phyloP scores from a whole-genome alignment of 345 rosid genomes.

The Ailanthus altissimus region DNA sequence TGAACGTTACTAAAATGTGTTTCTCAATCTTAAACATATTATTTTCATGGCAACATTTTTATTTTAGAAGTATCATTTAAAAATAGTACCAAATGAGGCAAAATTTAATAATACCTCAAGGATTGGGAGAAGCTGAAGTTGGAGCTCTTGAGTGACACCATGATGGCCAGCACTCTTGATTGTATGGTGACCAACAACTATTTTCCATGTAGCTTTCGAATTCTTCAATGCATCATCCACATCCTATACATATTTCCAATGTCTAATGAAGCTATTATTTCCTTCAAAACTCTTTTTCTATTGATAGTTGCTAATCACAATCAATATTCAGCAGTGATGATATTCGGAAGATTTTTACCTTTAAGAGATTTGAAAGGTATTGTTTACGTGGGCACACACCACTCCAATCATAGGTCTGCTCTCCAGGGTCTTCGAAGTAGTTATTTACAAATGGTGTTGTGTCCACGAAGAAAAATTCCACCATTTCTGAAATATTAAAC shows the following conservation, averaged over 20 bases:
- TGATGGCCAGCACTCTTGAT: slow-evolving; percentile 71
- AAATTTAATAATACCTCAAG: slow-evolving; percentile 45
- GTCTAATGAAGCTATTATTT: no score
- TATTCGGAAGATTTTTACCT: no score
- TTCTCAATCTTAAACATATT: no score
- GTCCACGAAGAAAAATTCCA: slow-evolving; percentile 47
- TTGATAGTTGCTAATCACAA: no score
- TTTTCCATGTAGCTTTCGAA: slow-evolving; percentile 67
- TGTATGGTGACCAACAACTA: slow-evolving; percentile 83
- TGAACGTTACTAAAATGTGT: no score
- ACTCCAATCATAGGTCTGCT: slow-evolving; percentile 43
- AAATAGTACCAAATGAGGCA: neutral
- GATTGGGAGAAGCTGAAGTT: slow-evolving; percentile 52
- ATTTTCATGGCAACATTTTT: no score
- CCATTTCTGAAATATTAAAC: slow-evolving; percentile 28
- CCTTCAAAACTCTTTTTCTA: no score
- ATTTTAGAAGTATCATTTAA: no score
- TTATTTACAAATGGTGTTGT: slow-evolving; percentile 44
- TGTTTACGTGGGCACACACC: slow-evolving; percentile 26
- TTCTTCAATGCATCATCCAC: slow-evolving; percentile 41
- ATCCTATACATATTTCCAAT: slow-evolving; percentile 39
- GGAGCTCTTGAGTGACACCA: slow-evolving; percentile 60
- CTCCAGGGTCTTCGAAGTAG: slow-evolving; percentile 40
- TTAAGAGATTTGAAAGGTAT: slow-evolving; percentile 48
- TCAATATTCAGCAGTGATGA: neutral